Conservation (phyloP, 73 alveolate species). For the Loxodes magnus region DNA sequence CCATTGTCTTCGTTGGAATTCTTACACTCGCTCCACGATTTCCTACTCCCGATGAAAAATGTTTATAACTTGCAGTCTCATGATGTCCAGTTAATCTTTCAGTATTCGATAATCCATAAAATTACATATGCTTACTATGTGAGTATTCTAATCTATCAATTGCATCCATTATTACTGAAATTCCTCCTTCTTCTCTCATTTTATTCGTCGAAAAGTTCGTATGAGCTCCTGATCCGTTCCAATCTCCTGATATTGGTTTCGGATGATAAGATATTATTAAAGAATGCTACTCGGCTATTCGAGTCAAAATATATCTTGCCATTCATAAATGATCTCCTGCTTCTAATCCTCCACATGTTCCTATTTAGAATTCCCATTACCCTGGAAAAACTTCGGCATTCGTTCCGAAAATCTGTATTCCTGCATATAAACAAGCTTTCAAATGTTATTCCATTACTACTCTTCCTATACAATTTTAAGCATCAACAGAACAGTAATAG, state of each 20-base stretch:
- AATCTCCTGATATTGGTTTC: constrained; percentile 27
- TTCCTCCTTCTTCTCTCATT: constrained; percentile 59
- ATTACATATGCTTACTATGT: constrained; percentile 27
- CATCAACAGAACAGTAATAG: constrained; percentile 83
- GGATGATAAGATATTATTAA: constrained; percentile 20
- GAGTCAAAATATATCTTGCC: constrained; percentile 45
- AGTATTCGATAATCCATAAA: constrained; percentile 61
- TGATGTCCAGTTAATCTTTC: constrained; percentile 71
- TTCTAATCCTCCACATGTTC: constrained; percentile 82
- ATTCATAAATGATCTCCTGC: constrained; percentile 80
- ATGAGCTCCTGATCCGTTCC: constrained; percentile 90
- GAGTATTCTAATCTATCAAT: constrained; percentile 23
- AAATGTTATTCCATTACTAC: constrained; percentile 72
- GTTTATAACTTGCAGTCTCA: constrained; percentile 64
- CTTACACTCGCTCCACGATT: constrained; percentile 85
- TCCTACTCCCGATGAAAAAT: constrained; percentile 77
- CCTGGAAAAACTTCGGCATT: constrained; percentile 91
- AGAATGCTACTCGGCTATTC: constrained; percentile 36
- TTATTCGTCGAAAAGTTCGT: constrained; percentile 49
- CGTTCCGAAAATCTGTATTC: constrained; percentile 72
- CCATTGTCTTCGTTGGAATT: constrained; percentile 52
- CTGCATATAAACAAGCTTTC: constrained; percentile 68
- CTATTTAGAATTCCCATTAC: constrained; percentile 88
- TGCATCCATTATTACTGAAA: constrained; percentile 13
- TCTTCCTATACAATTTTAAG: constrained; percentile 63